phyloP scores from a whole-genome alignment of 2,329 filamentous ascomycete species.

The Eurotiales sp. region DNA sequence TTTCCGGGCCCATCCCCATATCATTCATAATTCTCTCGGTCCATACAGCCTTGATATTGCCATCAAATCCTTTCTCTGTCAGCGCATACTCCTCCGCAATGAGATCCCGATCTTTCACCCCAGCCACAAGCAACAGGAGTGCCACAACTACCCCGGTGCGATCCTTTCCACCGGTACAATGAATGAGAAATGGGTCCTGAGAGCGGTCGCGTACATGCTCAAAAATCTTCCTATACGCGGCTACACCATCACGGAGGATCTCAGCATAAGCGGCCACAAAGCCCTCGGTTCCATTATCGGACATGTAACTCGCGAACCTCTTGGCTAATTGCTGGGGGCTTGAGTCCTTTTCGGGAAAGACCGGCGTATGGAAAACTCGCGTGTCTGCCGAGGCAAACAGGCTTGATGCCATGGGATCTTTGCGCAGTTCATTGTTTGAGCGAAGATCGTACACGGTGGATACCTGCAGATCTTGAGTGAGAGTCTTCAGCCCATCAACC shows the following conservation, averaged over 20 bases:
- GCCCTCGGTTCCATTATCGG: constrained; percentile 54
- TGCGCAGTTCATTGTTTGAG: constrained; percentile 46
- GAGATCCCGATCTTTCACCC: constrained; percentile 57
- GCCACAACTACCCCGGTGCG: constrained; percentile 69
- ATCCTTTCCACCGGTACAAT: constrained; percentile 76
- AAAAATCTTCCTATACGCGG: constrained; percentile 57
- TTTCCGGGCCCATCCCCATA: constrained; percentile 48
- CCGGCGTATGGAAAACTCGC: constrained; percentile 57
- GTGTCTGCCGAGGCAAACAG: constrained; percentile 18
- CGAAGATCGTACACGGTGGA: constrained; percentile 66
- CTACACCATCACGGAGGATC: constrained; percentile 63
- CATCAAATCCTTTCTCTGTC: constrained; percentile 28
- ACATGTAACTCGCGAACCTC: constrained; percentile 59
- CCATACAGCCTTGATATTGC: constrained; percentile 49
- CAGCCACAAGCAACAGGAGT: constrained; percentile 61
- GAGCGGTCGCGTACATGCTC: constrained; percentile 51
- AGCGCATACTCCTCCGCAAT: constrained; percentile 58
- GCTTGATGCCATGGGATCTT: constrained; percentile 34
- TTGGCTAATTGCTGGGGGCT: constrained; percentile 60
- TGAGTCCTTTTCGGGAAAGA: constrained; percentile 63
- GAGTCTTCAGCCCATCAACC: constrained; percentile 48
- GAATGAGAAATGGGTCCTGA: constrained; percentile 56
- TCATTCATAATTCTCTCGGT: constrained; percentile 34
- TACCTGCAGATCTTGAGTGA: constrained; percentile 56
- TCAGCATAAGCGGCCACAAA: constrained; percentile 66